Conservation (phyloP, 176 grass and related monocot species). For the Lolium multiflorum region DNA sequence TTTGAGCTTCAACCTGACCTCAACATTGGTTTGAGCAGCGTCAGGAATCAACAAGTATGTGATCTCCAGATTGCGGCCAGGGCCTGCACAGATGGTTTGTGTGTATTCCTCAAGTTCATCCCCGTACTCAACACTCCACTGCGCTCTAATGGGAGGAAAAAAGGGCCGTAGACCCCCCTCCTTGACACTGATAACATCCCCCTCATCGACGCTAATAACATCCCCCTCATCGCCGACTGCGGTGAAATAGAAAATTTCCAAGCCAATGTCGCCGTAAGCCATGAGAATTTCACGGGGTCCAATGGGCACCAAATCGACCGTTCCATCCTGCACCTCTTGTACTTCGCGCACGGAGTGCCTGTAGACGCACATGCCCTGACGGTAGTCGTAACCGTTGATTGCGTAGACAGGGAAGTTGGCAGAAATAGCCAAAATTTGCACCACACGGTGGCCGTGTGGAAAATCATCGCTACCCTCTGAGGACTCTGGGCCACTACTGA, state of each 20-base stretch:
- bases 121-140: neutral
- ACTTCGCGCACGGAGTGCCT: neutral
- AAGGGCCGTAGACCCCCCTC: neutral
- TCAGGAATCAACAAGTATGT: slow-evolving; percentile 21
- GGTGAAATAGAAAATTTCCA: slow-evolving; percentile 11
- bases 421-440: slow-evolving; percentile 8
- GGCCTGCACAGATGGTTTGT: neutral
- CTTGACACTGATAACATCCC: too few relatives aligned
- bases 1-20: too few relatives aligned
- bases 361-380: neutral
- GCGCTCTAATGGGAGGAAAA: neutral
- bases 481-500: neutral
- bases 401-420: slow-evolving; percentile 12
- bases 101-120: neutral
- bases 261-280: neutral
- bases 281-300: too few relatives aligned
- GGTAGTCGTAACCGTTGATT: neutral
- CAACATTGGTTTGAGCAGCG: neutral
- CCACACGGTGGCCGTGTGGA: neutral
- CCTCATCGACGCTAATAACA: neutral
- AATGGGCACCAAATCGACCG: neutral
- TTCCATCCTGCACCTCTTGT: slow-evolving; percentile 12
- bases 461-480: slow-evolving; percentile 11
- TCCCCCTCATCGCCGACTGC: neutral
- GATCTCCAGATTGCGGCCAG: slow-evolving; percentile 15